Percentiles rank a stretch among this genome's conserved stretches.
Conservation (phyloP, 768 basidiomycete species). For the Mycena latifolia region DNA sequence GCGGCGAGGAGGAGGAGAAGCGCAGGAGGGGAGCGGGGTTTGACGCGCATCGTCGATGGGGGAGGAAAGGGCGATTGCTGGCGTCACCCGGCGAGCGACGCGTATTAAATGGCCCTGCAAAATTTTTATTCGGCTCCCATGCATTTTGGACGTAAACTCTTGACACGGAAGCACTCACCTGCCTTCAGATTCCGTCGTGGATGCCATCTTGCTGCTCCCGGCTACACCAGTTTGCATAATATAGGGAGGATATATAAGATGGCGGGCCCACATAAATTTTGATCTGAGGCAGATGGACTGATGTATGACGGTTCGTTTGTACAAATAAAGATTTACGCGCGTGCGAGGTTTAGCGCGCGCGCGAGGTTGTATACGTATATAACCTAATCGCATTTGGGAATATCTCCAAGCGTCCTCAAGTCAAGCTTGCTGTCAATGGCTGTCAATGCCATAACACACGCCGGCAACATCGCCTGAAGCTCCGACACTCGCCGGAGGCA, state of each 20-base stretch:
- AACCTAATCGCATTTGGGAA: no score
- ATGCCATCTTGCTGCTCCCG: slow-evolving; percentile 15
- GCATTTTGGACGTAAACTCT: slow-evolving; percentile 20
- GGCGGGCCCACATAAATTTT: not conserved
- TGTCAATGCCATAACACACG: no score
- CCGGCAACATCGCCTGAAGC: no score
- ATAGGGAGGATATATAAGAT: slow-evolving; percentile 2
- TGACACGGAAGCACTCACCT: slow-evolving; percentile 12
- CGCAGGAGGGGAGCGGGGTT: slow-evolving; percentile 12
- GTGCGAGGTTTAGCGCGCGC: no score
- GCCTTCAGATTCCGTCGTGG: slow-evolving; percentile 9
- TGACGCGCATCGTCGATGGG: slow-evolving; percentile 20
- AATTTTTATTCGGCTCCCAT: slow-evolving; percentile 19
- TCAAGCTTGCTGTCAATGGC: no score
- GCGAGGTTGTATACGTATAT: no score
- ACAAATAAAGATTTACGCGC: no score
- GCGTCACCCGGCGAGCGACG: slow-evolving; percentile 15
- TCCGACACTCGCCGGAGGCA: no score
- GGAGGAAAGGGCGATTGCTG: slow-evolving; percentile 18
- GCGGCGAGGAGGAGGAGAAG: slow-evolving; percentile 20
- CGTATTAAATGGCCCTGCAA: slow-evolving; percentile 27
- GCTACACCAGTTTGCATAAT: slow-evolving; percentile 5
- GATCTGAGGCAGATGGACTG: not conserved
- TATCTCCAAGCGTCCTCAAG: no score
- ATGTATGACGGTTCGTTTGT: no score